Evolutionary conservation across 768 basidiomycete genomes (phyloP).

Genomic region (Tubosaeta sp.): DNA sequence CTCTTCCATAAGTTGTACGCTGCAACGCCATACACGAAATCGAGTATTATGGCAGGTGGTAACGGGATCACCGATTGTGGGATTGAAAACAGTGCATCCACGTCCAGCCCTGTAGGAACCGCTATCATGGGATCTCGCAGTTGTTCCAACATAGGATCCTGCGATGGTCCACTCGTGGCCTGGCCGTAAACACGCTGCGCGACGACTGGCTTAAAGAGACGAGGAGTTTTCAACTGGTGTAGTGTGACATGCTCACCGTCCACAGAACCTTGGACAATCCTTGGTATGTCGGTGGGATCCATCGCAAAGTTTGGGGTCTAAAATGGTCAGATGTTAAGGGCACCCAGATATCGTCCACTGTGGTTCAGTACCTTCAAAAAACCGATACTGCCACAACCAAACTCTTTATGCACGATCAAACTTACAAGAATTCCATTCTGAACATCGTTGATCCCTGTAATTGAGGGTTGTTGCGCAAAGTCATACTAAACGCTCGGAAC

Average conservation of each 20-base stretch:
- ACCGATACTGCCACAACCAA: neutral
- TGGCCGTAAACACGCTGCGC: neutral
- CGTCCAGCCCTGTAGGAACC: too few relatives aligned
- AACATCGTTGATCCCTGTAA: too few relatives aligned
- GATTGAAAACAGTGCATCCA: too few relatives aligned
- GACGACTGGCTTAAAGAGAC: neutral
- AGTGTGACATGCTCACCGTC: neutral
- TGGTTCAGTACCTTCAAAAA: neutral
- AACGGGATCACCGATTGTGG: too few relatives aligned
- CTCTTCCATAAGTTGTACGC: neutral
- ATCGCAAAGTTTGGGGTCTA: too few relatives aligned
- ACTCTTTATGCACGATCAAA: neutral
- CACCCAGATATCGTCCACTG: neutral
- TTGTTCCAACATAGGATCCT: too few relatives aligned
- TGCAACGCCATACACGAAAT: neutral
- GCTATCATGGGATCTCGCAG: neutral
- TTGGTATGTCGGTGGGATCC: neutral
- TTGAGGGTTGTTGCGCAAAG: neutral
- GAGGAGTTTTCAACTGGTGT: neutral
- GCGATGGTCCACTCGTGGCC: neutral
- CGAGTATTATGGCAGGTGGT: neutral
- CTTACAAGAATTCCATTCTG: neutral
- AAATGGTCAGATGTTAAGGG: neutral
- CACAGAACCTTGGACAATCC: neutral
- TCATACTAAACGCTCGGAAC: neutral